Evolutionary conservation across 192 early-diverging fungal species (phyloP), one percentile per base, ranked within the genome.

Genomic region (Coemansia sp.): DNA sequence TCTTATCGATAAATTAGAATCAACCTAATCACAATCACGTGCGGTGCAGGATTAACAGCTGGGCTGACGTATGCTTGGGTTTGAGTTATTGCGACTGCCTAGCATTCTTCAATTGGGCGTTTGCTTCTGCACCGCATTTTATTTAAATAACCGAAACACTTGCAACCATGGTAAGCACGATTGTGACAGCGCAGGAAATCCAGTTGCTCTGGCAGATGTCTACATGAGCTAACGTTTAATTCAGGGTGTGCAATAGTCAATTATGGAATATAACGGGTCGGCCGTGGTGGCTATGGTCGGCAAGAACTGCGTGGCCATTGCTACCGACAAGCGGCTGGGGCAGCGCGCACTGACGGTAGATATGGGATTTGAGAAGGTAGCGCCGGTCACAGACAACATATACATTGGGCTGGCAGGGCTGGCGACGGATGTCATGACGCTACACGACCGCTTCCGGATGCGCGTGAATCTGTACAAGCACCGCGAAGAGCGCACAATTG

Each of bases 221-320:
- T 17, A 18, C 46, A 48, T 17, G 15, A 15, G 15, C 40, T 42
- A 42, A 42, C 40, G 40, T 31, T 31, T 31, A 42, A 42, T 42
- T 11, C 40, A 15, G 40, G 10, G 15, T 4, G 10, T 15, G 10
- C 3, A 20, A 34, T 70, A 70, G 68, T 70, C 68, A 58, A 70
- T 64, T 24, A 70, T 63, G 68, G 28, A 63, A 17, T 60, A 60
- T 21, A 63, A 97, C 84, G 97, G 97, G 67, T 88, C 88, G 65
- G 87, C 93, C 58, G 80, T 99, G 56, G 90, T 98, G 63, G 96
- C 94, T 56, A 97, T 99, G 95, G 86, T 86, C 42, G 97, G 97
- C 76, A 98, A 99, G 82, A 87, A 92, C 82, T 99, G 97, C 73
- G 95, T 99, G 10, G 97, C 95, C 31, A 97, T 99, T 68, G 97